Conservation (phyloP, 768 basidiomycete genomes). For the Chlorophyllum brunneum region DNA sequence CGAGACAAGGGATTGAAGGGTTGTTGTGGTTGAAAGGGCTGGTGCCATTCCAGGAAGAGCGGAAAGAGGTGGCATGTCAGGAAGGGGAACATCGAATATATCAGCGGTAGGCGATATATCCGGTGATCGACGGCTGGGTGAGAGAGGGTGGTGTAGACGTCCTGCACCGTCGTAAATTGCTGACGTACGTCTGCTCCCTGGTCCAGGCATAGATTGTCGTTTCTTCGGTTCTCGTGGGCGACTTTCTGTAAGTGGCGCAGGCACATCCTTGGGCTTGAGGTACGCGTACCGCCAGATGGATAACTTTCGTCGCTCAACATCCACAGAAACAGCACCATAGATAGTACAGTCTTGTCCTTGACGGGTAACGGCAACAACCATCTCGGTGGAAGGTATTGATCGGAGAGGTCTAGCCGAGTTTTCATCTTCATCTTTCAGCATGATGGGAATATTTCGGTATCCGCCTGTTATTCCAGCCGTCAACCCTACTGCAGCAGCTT, state of each 20-base stretch:
- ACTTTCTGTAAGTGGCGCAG: constrained; percentile 7
- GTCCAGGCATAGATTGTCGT: constrained; percentile 34
- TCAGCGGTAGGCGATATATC: constrained; percentile 32
- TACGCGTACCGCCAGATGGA: constrained; percentile 75
- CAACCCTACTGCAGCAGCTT: constrained; percentile 67
- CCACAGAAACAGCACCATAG: constrained; percentile 56
- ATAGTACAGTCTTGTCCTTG: constrained; percentile 32
- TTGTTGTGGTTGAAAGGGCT: constrained; percentile 46
- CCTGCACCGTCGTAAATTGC: constrained; percentile 31
- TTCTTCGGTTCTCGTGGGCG: constrained; percentile 28
- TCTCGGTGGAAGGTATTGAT: constrained; percentile 59
- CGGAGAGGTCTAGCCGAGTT: constrained; percentile 45
- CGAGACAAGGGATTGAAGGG: constrained; percentile 45
- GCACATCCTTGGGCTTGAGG: constrained; percentile 49
- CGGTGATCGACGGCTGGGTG: constrained; percentile 30
- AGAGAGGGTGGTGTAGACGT: constrained; percentile 32
- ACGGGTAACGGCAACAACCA: constrained; percentile 49
- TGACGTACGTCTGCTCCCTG: constrained; percentile 36
- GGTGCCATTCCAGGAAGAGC: constrained; percentile 52
- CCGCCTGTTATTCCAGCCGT: constrained; percentile 58
- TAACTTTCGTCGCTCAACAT: constrained; percentile 47
- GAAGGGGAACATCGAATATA: constrained; percentile 23
- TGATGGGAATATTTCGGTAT: constrained; percentile 26
- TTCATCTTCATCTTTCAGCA: constrained; percentile 53
- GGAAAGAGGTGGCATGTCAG: constrained; percentile 38